Base-by-base conservation (phyloP, 768 basidiomycete genomes). In the Xerocomus brunneocitrinus region DNA sequence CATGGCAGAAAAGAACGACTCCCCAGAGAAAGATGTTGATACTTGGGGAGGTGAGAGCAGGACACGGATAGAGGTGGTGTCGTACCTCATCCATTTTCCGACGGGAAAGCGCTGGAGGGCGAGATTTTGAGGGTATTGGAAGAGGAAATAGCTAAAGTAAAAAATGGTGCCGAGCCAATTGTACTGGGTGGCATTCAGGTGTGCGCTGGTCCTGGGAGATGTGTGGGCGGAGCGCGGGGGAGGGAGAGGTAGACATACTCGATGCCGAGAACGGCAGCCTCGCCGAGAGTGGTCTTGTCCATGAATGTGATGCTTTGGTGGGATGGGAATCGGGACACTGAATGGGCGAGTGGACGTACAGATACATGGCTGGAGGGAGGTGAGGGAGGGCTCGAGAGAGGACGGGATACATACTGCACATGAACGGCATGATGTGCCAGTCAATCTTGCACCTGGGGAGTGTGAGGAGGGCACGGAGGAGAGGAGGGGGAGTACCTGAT, bases 1-100 rank as follows among this genome's bases (percentile, higher is more conserved):
- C 79, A 60, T 89, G 76, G 46, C 66, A 61, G 75, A 82, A 71
- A 12, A 89, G 71, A 8, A 84, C 76, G 52, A 89, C 65, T 3
- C 84, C 77, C 87, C 88, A 89, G 10, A 85, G 58, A 60, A 87
- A 84, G 50, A 90, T 87, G 67, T 89, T 90, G 63, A 87, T 67
- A 63, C 85, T 77, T 46, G 35, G 45, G 10, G 49, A 30, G 42
- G 1, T 19, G 44, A 62, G 8, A 60, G 58, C 48, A 39, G 34
- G 44, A 24, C 1, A 30, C 19, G 32, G 25, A 16, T 19, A 49
- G 22, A 24, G 6, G 28, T 40, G 50, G 27, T 0, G 57, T 25
- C 59, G 40, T 56, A 85, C 85, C 85, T 88, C 81, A 90, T 89
- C 87, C 87, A 89, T 73, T 88, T 89, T 45, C 82, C 87, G 41